Evolutionary conservation across 2,329 filamentous ascomycete species (phyloP), one percentile per base, ranked within the genome.

Genomic region (Microcera coccophila): DNA sequence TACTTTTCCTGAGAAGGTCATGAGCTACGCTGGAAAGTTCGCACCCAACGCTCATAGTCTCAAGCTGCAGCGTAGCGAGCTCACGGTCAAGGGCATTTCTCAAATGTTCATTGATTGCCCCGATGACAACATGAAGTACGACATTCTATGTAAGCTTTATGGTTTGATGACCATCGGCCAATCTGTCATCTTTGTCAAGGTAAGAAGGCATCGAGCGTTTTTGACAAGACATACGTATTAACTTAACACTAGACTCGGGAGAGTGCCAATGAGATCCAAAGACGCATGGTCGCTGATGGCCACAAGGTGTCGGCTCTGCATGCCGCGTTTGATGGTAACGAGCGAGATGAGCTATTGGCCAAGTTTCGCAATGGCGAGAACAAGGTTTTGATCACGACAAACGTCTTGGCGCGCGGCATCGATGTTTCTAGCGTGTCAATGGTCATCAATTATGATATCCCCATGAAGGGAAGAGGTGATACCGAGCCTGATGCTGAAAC

Each of bases 321-420:
- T 55, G 90, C 90, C 62, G 90, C 85, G 29, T 84, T 91, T 49
- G 90, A 97, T 51, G 90, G 90, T 19, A 70, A 70, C 24, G 84
- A 90, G 59, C 86, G 93, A 68, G 93, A 98, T 59, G 70, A 76
- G 1, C 79, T 97, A 48, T 84, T 98, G 48, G 82, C 91, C 60
- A 79, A 86, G 44, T 98, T 98, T 79, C 84, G 93, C 45, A 79
- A 72, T 34, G 91, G 91, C 29, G 78, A 84, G 45, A 89, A 89
- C 60, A 98, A 98, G 72, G 93, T 98, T 8, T 83, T 98, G 49
- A 96, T 98, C 61, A 94, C 93, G 2, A 98, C 93, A 55, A 98
- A 98, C 61, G 90, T 98, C 28, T 79, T 98, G 45, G 87, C 93
- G 8, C 90, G 93, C 62, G 93, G 93, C 63, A 97, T 98, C 59